Percentiles rank a stretch among this genome's conserved stretches.
Conservation (phyloP, 352 stramenopile genomes). For the Peronosclerospora sorghi region DNA sequence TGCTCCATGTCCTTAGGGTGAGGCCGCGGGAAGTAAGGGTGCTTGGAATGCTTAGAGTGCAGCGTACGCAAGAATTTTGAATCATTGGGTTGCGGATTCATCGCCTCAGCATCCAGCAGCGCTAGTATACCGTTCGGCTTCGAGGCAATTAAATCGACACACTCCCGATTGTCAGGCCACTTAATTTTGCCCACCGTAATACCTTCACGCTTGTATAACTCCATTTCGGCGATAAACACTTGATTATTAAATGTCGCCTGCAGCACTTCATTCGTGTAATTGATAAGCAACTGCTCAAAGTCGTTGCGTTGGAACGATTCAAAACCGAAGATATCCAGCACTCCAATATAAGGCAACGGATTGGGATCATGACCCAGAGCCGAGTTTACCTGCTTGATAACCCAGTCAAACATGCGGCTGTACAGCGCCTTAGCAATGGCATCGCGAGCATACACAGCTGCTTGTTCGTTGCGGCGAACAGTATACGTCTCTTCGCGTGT, state of each 20-base stretch:
- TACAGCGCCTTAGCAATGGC: constrained; percentile 92
- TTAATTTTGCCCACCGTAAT: constrained; percentile 85
- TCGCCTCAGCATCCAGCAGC: constrained; percentile 79
- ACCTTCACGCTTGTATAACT: constrained; percentile 85
- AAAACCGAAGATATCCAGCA: constrained; percentile 89
- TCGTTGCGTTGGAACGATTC: constrained; percentile 87
- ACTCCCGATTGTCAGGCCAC: constrained; percentile 87
- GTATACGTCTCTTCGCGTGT: constrained; percentile 79
- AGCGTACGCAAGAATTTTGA: constrained; percentile 78
- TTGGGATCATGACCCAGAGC: constrained; percentile 71
- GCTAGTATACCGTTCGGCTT: constrained; percentile 75
- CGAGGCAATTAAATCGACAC: constrained; percentile 80
- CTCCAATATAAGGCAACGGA: constrained; percentile 80
- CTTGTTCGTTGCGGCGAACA: constrained; percentile 68
- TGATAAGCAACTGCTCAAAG: constrained; percentile 86
- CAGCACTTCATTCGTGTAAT: constrained; percentile 85
- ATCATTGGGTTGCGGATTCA: constrained; percentile 85
- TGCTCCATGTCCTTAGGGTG: constrained; percentile 85
- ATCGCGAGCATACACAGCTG: constrained; percentile 82
- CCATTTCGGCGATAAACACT: constrained; percentile 85
- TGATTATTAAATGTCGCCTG: constrained; percentile 86
- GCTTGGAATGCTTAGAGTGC: constrained; percentile 77
- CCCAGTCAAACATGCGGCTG: constrained; percentile 87
- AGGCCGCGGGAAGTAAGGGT: constrained; percentile 75
- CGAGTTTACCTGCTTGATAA: constrained; percentile 87